Percentiles rank a stretch among this genome's conserved stretches.
Conservation (phyloP, 129 eudicot genomes). For the Lonicera japonica region DNA sequence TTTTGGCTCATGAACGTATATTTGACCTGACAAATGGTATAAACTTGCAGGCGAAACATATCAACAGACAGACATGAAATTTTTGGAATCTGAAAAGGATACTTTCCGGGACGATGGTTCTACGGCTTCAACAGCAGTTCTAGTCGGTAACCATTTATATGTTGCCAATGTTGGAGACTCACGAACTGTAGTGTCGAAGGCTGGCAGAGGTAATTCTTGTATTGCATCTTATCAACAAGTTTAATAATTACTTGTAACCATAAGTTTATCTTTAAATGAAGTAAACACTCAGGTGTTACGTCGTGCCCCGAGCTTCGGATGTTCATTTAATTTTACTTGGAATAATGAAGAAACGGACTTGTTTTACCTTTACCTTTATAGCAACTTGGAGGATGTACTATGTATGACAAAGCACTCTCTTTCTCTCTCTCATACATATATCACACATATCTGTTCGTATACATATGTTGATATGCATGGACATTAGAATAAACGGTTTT, state of each 20-base stretch:
- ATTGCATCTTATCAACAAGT: background rate
- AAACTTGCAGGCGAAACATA: slow-evolving; percentile 65
- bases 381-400: no score
- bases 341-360: no score
- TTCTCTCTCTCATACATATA: no score
- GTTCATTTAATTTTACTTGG: no score
- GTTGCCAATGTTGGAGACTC: slow-evolving; percentile 98
- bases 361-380: no score
- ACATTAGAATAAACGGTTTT: no score
- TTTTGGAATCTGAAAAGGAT: slow-evolving; percentile 78
- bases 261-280: no score
- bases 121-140: slow-evolving; percentile 90
- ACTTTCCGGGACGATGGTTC: slow-evolving; percentile 91
- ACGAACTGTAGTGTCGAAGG: slow-evolving; percentile 75
- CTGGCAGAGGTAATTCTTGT: slow-evolving; percentile 60
- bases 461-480: no score
- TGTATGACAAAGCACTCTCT: no score
- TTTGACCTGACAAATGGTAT: slow-evolving; percentile 9
- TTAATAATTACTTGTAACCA: background rate
- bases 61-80: slow-evolving; percentile 61
- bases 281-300: no score
- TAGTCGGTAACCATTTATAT: slow-evolving; percentile 77
- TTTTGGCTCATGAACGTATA: slow-evolving; percentile 1
- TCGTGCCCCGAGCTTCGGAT: no score
- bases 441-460: no score